phyloP scores from a whole-genome alignment of 2,329 filamentous ascomycete genomes.

The Xylogone sp. region DNA sequence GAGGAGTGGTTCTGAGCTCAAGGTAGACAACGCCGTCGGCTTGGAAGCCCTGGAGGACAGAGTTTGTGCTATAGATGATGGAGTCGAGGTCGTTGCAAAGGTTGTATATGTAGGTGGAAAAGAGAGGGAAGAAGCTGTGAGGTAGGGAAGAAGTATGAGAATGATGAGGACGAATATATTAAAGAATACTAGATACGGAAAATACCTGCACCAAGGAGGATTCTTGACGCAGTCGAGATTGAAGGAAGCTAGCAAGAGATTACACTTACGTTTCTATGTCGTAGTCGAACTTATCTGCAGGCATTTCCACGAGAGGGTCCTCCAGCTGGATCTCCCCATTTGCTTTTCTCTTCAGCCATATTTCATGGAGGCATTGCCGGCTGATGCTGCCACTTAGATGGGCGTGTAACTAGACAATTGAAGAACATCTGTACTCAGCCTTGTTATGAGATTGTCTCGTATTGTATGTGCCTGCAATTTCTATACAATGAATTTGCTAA shows the following conservation, averaged over 20 bases:
- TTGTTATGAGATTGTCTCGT: neutral
- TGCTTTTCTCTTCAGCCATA: slow-evolving; percentile 62
- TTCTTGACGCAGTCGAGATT: neutral
- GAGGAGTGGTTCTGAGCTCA: slow-evolving; percentile 77
- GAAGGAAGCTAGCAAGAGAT: too few species aligned
- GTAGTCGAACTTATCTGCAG: slow-evolving; percentile 67
- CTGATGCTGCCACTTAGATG: slow-evolving; percentile 78
- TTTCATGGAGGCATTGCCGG: slow-evolving; percentile 66
- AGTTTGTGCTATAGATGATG: slow-evolving; percentile 57
- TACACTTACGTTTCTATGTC: slow-evolving; percentile 60
- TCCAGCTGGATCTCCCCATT: slow-evolving; percentile 49
- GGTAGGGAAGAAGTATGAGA: slow-evolving; percentile 9
- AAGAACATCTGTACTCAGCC: neutral
- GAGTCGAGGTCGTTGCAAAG: slow-evolving; percentile 62
- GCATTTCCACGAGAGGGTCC: slow-evolving; percentile 68
- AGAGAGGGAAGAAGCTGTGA: slow-evolving; percentile 70
- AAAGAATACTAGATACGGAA: slow-evolving; percentile 1
- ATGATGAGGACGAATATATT: slow-evolving; percentile 2
- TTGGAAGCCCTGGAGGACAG: slow-evolving; percentile 64
- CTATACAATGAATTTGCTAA: too few species aligned
- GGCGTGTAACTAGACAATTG: slow-evolving; percentile 68
- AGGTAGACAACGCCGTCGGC: slow-evolving; percentile 72
- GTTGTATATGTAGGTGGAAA: slow-evolving; percentile 75
- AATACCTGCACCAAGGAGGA: too few species aligned
- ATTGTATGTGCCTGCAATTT: too few species aligned